Conservation (phyloP, 306 rosid genomes). For the Corylus heterophylla region DNA sequence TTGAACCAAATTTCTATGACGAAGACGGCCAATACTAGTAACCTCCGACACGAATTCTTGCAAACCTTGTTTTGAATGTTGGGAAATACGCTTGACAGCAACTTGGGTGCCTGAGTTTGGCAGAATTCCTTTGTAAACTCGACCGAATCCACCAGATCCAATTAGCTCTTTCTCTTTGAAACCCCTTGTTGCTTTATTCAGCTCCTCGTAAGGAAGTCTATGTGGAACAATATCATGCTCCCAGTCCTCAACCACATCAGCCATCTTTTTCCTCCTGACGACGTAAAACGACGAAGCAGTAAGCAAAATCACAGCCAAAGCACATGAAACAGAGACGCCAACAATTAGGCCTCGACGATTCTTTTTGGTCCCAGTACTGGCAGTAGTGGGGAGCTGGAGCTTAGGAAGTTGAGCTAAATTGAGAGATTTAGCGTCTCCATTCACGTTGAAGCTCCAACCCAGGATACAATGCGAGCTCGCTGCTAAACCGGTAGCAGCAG, state of each 20-base stretch:
- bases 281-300: too few species aligned
- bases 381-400: too few species aligned
- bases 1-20: conserved; percentile 60
- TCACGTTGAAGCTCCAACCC: too few species aligned
- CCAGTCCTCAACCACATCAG: conserved; percentile 1
- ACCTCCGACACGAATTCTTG: conserved; percentile 57
- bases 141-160: conserved; percentile 41
- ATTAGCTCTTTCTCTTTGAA: conserved; percentile 33
- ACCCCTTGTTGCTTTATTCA: conserved; percentile 27
- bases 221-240: conserved; percentile 34
- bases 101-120: conserved; percentile 11
- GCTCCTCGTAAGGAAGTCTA: conserved; percentile 22
- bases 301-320: too few species aligned
- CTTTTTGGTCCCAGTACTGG: too few species aligned
- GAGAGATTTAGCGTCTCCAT: too few species aligned
- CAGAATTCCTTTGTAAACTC: conserved; percentile 34
- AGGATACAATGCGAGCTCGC: too few species aligned
- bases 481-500: too few species aligned
- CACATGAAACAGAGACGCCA: too few species aligned
- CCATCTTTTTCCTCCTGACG: too few species aligned
- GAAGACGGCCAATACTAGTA: conserved; percentile 53
- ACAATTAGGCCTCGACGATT: too few species aligned
- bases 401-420: too few species aligned
- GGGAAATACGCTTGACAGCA: conserved; percentile 57
- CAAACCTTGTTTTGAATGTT: conserved; percentile 57